Evolutionary conservation across 176 grass and related monocot species (phyloP), one percentile per base, ranked within the genome.

Genomic region (Carex parvula): DNA sequence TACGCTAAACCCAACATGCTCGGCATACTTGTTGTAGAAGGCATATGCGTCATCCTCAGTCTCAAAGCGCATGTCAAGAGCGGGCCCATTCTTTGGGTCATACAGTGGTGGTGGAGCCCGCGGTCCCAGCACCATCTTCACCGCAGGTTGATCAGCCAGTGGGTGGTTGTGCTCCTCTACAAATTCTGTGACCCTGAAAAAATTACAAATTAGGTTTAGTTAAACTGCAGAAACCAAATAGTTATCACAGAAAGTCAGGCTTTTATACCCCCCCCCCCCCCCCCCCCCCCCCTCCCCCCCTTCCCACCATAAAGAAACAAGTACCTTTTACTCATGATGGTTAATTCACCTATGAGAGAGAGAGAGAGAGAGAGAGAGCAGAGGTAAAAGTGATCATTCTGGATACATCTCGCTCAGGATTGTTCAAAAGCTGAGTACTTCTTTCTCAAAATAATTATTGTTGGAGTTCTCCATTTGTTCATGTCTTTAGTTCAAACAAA

Each of bases 1-100:
- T 13, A 94, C 92, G 11, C 92, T 94, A 79, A 94, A 94, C 32
- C 92, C 92, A 13, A 94, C 85, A 12, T 94, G 92, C 79, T 94
- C 89, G 2, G 92, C 92, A 24, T 91, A 94, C 12, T 88, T 84
- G 83, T 94, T 94, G 83, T 94, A 94, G 83, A 94, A 94, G 20
- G 80, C 92, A 41, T 94, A 94, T 0, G 89, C 92, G 3, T 94
- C 92, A 20, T 94, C 92, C 63, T 94, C 92, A 1, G 87, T 88
- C 65, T 94, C 92, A 24, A 94, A 94, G 30, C 91, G 85, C 92
- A 91, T 94, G 80, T 94, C 92, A 0, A 79, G 21, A 5, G 58
- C 80, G 0, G 92, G 92, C 46, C 92, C 92, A 16, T 87, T 84
- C 85, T 84, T 91, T 8, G 92, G 92, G 64, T 94, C 89, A 1